These are phyloP conservation scores for Podospora pseudocomata DNA, from an alignment of 495 filamentous ascomycete genomes.

Conservation along the genomic window DNA sequence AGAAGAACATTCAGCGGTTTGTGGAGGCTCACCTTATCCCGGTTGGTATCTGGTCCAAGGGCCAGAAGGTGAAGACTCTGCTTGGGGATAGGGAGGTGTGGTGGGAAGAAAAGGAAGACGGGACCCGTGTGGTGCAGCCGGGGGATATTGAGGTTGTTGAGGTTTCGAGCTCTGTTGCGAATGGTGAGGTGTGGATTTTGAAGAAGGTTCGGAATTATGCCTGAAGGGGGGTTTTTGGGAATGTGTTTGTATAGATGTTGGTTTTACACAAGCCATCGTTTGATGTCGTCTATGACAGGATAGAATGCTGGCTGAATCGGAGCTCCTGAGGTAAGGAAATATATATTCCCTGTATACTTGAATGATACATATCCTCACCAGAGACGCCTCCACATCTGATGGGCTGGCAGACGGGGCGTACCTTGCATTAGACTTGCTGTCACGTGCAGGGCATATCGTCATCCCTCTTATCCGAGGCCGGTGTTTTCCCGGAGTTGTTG, in stretches of 20 bases:
- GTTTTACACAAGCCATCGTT: too few relatives aligned
- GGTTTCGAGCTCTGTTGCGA: slow-evolving; percentile 68
- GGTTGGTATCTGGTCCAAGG: slow-evolving; percentile 73
- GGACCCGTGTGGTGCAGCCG: slow-evolving; percentile 69
- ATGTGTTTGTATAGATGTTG: too few relatives aligned
- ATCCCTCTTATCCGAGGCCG: not conserved
- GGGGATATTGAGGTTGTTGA: slow-evolving; percentile 68
- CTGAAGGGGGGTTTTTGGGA: slow-evolving; percentile 11
- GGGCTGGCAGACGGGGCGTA: not conserved
- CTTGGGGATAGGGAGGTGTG: slow-evolving; percentile 65
- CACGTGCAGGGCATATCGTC: not conserved
- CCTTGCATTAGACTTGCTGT: not conserved
- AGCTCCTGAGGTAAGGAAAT: too few relatives aligned
- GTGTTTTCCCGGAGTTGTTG: not conserved
- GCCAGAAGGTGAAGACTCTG: slow-evolving; percentile 65
- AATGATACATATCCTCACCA: not conserved
- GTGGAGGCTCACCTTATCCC: slow-evolving; percentile 83
- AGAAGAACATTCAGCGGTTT: slow-evolving; percentile 73
- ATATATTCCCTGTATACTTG: too few relatives aligned
- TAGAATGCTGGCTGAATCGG: too few relatives aligned
- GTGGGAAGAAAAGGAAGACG: slow-evolving; percentile 67
- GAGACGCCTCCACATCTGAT: not conserved
- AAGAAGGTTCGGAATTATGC: slow-evolving; percentile 64
- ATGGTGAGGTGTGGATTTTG: slow-evolving; percentile 82
- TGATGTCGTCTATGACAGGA: too few relatives aligned